Base-by-base conservation (phyloP, 345 rosid genomes). In the Isatis tinctoria region DNA sequence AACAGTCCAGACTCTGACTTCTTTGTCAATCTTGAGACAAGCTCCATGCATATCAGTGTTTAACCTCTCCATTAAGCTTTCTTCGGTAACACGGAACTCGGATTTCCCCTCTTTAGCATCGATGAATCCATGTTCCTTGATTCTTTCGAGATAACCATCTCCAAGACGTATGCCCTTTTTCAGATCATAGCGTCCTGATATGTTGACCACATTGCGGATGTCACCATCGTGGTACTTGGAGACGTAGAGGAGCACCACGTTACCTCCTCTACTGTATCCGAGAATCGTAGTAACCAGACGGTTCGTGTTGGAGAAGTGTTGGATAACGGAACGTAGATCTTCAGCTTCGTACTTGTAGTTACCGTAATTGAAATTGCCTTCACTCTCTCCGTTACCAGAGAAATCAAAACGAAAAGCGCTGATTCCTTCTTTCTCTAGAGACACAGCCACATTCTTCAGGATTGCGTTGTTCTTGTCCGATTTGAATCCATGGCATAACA, bases 401-500 rank as follows among this genome's bases (percentile, higher is more conserved):
- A n/a, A n/a, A n/a, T n/a, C n/a, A n/a, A n/a, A n/a, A n/a, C n/a
- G n/a, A n/a, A n/a, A n/a, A n/a, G n/a, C n/a, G n/a, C n/a, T n/a
- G n/a, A n/a, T n/a, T n/a, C n/a, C n/a, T n/a, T n/a, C n/a, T n/a
- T n/a, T n/a, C n/a, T n/a, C n/a, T n/a, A n/a, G n/a, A n/a, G n/a
- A n/a, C n/a, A n/a, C n/a, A n/a, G n/a, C 83, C 24, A 22, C 24
- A 22, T 30, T 4, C 32, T 5, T 30, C 6, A 30, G 32, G 32
- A 30, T 30, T 30, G 32, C 32, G 6, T 30, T 30, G 32, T 30
- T 30, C 96, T 88, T 90, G 49, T 65, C 70, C 8, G 93, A 86
- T 73, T 61, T 74, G 69, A 86, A 87, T 27, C 97, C 93, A 67
- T 90, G 98, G 85, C 95, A 93, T 30, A 90, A 51, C 69, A 93